Percentiles rank a stretch among this genome's conserved stretches.
Evolutionary conservation across 176 grass and related monocot species (phyloP).

Genomic region (Ensete glaucum): DNA sequence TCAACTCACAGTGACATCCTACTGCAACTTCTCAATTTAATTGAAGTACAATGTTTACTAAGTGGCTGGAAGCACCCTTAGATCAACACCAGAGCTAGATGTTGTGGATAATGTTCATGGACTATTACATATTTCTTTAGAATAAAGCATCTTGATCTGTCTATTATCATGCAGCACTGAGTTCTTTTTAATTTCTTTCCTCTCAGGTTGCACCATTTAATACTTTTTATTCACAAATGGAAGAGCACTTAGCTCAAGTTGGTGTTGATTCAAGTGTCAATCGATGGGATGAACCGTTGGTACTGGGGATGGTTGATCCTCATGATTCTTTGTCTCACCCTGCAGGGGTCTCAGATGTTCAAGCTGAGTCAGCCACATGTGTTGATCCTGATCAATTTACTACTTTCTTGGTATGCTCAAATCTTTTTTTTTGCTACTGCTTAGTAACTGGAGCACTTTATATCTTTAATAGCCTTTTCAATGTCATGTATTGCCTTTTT

Average conservation of each 20-base stretch:
- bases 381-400: conserved; percentile 22
- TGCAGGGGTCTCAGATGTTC: conserved; percentile 21
- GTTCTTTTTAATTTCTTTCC: neutral
- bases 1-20: no score
- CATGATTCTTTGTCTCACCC: conserved; percentile 30
- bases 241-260: conserved; percentile 25
- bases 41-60: no score
- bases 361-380: conserved; percentile 21
- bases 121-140: neutral
- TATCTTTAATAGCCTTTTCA: neutral
- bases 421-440: neutral
- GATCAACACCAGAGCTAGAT: no score
- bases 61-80: no score
- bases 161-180: neutral
- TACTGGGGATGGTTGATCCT: conserved; percentile 27
- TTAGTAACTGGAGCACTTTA: neutral
- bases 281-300: conserved; percentile 27
- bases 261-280: conserved; percentile 17
- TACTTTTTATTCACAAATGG: conserved; percentile 23
- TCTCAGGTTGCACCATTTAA: conserved; percentile 24
- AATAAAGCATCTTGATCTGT: neutral
- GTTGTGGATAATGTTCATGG: no score
- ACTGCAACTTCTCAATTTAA: no score
- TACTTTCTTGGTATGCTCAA: conserved; percentile 15
- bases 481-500: neutral